phyloP scores from a whole-genome alignment of 163 green algal genomes.

The Smithsoniella earleae region DNA sequence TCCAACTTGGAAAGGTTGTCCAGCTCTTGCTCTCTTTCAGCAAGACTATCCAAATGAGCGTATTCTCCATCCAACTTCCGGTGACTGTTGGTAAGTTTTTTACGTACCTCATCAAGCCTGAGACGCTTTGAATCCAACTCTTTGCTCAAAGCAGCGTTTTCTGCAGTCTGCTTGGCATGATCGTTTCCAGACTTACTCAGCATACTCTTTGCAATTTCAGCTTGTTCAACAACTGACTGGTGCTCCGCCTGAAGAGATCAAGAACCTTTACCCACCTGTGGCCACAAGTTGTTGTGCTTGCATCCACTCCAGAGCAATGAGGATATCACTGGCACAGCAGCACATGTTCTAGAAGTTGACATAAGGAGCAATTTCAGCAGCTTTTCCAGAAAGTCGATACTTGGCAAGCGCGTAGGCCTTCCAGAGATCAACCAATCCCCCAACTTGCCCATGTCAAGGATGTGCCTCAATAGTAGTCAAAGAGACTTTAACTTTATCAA shows the following conservation, averaged over 20 bases:
- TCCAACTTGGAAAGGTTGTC: constrained; percentile 47
- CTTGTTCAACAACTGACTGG: constrained; percentile 42
- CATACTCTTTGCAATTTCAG: constrained; percentile 56
- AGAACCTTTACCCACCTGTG: too few relatives aligned
- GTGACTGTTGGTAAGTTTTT: constrained; percentile 41
- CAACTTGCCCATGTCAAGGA: too few relatives aligned
- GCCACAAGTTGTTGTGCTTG: too few relatives aligned
- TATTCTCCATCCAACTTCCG: constrained; percentile 60
- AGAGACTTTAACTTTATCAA: too few relatives aligned
- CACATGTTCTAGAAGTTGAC: too few relatives aligned
- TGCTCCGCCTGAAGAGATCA: constrained; percentile 44
- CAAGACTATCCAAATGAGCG: constrained; percentile 52
- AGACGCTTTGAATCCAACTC: constrained; percentile 40
- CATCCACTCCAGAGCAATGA: too few relatives aligned
- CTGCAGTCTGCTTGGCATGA: constrained; percentile 38
- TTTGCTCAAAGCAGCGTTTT: constrained; percentile 41
- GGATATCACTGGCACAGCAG: constrained; percentile 9
- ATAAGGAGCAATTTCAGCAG: too few relatives aligned
- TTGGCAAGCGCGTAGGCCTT: too few relatives aligned
- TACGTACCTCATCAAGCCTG: constrained; percentile 43
- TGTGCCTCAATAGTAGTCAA: too few relatives aligned
- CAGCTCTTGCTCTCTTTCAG: constrained; percentile 46
- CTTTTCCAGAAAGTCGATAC: too few relatives aligned
- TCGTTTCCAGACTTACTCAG: constrained; percentile 55
- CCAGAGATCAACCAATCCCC: too few relatives aligned